A percentile compares a stretch with the other conserved stretches of the same genome.
Evolutionary conservation across 345 rosid species (phyloP).

Genomic region (Camelina hispida): DNA sequence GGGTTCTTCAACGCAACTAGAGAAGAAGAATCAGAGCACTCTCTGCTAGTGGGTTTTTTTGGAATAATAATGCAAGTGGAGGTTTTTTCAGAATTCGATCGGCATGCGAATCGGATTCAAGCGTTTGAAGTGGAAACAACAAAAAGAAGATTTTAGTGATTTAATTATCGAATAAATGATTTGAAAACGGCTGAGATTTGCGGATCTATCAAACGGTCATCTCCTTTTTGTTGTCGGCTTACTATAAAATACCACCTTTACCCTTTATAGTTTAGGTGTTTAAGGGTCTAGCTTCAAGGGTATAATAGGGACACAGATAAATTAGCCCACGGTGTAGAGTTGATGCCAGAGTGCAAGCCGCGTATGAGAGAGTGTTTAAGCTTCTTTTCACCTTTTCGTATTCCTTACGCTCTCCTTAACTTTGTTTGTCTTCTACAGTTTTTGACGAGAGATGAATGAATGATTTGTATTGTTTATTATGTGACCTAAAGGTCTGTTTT

Average conservation of each 20-base stretch:
- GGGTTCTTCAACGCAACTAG: conserved; percentile 14
- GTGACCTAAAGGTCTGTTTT: no score
- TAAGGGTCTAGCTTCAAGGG: neutral
- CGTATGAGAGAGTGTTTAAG: conserved; percentile 1
- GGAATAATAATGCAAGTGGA: conserved; percentile 17
- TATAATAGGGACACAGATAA: neutral
- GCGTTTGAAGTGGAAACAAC: neutral
- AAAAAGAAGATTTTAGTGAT: neutral
- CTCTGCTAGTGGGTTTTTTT: neutral
- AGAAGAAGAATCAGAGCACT: conserved; percentile 8
- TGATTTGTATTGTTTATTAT: no score
- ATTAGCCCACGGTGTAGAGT: conserved; percentile 7
- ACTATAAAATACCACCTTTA: conserved; percentile 25
- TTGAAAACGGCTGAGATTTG: conserved; percentile 52
- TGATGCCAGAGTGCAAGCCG: conserved; percentile 23
- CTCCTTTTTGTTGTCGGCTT: conserved; percentile 48
- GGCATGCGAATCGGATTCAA: conserved; percentile 46
- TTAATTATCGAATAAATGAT: conserved; percentile 25
- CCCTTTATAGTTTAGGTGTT: conserved; percentile 1
- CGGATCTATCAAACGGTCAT: conserved; percentile 65
- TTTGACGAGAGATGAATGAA: no score
- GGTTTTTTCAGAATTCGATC: conserved; percentile 10
- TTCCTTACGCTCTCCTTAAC: no score
- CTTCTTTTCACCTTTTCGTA: no score
- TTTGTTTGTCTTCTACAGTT: no score